phyloP scores from a whole-genome alignment of 495 filamentous ascomycete species.

The Corynascus novoguineensis region DNA sequence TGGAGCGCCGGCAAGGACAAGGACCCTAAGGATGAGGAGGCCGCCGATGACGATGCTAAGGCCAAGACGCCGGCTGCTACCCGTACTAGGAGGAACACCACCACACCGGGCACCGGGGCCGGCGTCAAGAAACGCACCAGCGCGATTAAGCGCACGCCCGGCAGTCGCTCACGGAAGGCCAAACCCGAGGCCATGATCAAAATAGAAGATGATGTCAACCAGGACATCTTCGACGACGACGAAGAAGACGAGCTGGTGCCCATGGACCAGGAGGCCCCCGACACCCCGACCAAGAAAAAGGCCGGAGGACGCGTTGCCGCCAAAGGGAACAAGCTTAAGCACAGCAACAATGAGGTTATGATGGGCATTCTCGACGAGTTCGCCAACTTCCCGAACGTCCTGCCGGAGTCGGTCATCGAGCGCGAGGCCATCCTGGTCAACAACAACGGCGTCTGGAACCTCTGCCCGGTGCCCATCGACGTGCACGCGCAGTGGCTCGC shows the following conservation, averaged over 20 bases:
- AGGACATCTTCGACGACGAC: neutral
- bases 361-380: conserved; percentile 31
- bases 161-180: conserved; percentile 8
- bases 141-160: neutral
- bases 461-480: conserved; percentile 19
- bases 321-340: neutral
- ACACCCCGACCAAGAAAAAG: neutral
- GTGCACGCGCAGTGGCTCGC: conserved; percentile 21
- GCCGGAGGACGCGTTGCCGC: neutral
- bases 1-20: neutral
- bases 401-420: conserved; percentile 33
- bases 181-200: neutral
- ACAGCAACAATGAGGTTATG: conserved; percentile 26
- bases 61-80: neutral
- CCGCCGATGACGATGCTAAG: neutral
- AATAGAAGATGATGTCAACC: neutral
- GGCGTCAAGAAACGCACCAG: conserved; percentile 9
- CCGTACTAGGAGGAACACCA: neutral
- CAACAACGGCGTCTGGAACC: conserved; percentile 42
- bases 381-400: conserved; percentile 36
- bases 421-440: conserved; percentile 35
- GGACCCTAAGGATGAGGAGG: neutral
- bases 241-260: neutral
- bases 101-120: conserved; percentile 2
- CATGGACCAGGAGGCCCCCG: neutral